Percentiles rank a stretch among this genome's conserved stretches.
Evolutionary conservation across 2,329 filamentous ascomycete species (phyloP).

Genomic region (Fulvia fulva): DNA sequence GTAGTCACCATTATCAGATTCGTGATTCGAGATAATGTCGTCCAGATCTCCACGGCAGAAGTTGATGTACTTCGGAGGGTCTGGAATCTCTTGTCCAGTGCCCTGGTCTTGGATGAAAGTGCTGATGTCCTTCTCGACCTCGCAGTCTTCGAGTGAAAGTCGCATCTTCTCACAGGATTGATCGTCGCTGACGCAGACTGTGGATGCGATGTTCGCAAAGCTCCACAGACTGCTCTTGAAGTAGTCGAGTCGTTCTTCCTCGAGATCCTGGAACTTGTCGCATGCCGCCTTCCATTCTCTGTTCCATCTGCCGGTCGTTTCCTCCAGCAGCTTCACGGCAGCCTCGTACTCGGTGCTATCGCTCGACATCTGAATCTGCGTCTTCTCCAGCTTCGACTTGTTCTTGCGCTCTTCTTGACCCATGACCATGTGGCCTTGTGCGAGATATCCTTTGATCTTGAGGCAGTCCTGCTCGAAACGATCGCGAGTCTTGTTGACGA

Average conservation of each 20-base stretch:
- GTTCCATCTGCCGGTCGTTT: conserved; percentile 94
- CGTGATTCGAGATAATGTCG: conserved; percentile 71
- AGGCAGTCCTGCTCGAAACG: conserved; percentile 96
- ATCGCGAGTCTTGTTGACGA: conserved; percentile 93
- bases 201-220: conserved; percentile 95
- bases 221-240: conserved; percentile 97
- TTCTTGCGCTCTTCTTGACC: conserved; percentile 98
- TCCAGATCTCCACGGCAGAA: conserved; percentile 84
- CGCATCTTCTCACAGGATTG: conserved; percentile 92
- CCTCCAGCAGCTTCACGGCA: conserved; percentile 87
- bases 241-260: conserved; percentile 95
- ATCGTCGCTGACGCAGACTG: conserved; percentile 96
- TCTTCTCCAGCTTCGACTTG: conserved; percentile 98
- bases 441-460: conserved; percentile 96
- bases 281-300: conserved; percentile 97
- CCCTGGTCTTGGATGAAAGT: conserved; percentile 83
- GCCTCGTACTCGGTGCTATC: conserved; percentile 92
- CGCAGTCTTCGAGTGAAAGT: conserved; percentile 86
- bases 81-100: conserved; percentile 95
- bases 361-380: conserved; percentile 86
- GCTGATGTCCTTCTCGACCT: conserved; percentile 92
- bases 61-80: conserved; percentile 97
- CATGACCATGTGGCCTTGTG: conserved; percentile 99
- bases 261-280: conserved; percentile 97
- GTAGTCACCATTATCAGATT: conserved; percentile 82